Conservation (phyloP, 345 rosid species). For the Toxicodendron radicans region DNA sequence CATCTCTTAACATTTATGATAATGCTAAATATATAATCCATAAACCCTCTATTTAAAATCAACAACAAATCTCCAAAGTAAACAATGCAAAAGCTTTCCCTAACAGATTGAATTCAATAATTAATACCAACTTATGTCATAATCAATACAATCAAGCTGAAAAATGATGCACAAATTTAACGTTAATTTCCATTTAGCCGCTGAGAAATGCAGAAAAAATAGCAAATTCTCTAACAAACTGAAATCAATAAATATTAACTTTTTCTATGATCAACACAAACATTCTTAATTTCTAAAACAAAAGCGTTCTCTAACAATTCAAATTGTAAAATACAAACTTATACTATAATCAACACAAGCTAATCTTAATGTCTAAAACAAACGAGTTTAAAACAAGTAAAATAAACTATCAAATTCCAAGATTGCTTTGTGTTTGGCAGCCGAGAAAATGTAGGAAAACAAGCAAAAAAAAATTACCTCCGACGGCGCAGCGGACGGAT, state of each 20-base stretch:
- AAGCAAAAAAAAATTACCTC: slow-evolving; percentile 39
- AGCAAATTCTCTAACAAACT: no score
- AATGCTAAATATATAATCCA: background rate
- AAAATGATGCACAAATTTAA: no score
- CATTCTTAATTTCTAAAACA: no score
- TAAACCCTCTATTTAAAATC: background rate
- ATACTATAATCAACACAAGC: background rate
- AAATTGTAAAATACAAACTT: no score
- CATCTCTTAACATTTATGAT: background rate
- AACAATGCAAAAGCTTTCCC: background rate
- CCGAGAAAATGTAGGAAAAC: slow-evolving; percentile 9
- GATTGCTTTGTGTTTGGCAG: background rate
- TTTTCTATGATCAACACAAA: no score
- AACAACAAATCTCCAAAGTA: background rate
- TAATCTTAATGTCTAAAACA: background rate
- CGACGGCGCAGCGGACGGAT: slow-evolving; percentile 57
- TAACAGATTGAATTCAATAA: background rate
- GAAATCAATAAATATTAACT: no score
- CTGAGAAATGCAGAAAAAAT: background rate
- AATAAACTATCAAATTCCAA: no score
- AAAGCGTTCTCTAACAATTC: no score
- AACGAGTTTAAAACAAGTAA: no score
- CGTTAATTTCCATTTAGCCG: background rate
- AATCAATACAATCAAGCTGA: background rate
- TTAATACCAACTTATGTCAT: background rate